Evolutionary conservation across 345 rosid genomes (phyloP).

Genomic region (Sapria himalayana): DNA sequence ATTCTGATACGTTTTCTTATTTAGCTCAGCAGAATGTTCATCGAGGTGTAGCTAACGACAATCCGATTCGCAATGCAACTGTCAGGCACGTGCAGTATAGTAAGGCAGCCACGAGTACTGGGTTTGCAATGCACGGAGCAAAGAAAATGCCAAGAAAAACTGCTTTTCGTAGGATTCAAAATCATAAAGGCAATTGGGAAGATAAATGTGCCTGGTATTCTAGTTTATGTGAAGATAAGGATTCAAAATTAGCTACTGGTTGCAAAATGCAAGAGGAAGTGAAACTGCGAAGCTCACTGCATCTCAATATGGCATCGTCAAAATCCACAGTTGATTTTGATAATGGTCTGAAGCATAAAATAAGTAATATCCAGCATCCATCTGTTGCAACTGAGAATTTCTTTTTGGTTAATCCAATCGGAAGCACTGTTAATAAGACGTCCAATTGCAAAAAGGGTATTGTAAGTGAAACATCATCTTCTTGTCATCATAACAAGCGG

Average conservation of each 20-base stretch:
- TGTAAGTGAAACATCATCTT: conserved; percentile 10
- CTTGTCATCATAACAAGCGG: conserved; percentile 14
- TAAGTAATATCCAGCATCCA: conserved; percentile 28
- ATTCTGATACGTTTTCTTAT: too few species aligned
- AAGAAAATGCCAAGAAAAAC: conserved; percentile 65
- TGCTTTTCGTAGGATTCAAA: conserved; percentile 66
- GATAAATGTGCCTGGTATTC: conserved; percentile 20
- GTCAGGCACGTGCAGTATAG: conserved; percentile 21
- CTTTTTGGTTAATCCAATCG: conserved; percentile 9
- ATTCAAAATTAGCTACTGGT: conserved; percentile 20
- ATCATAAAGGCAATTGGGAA: conserved; percentile 27
- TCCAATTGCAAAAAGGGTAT: conserved; percentile 9
- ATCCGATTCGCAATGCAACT: conserved; percentile 12
- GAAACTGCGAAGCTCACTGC: conserved; percentile 35
- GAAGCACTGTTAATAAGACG: conserved; percentile 12
- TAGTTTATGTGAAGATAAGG: conserved; percentile 18
- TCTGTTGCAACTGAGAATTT: conserved; percentile 13
- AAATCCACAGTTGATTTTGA: conserved; percentile 14
- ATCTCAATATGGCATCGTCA: conserved; percentile 43
- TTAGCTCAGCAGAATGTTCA: too few species aligned
- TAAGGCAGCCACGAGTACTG: conserved; percentile 21
- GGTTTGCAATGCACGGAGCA: conserved; percentile 26
- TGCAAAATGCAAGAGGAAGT: conserved; percentile 19
- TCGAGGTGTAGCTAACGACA: conserved; percentile 8
- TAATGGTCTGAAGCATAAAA: conserved; percentile 21